phyloP scores from a whole-genome alignment of 768 basidiomycete genomes.

The Termitomyces sp. region DNA sequence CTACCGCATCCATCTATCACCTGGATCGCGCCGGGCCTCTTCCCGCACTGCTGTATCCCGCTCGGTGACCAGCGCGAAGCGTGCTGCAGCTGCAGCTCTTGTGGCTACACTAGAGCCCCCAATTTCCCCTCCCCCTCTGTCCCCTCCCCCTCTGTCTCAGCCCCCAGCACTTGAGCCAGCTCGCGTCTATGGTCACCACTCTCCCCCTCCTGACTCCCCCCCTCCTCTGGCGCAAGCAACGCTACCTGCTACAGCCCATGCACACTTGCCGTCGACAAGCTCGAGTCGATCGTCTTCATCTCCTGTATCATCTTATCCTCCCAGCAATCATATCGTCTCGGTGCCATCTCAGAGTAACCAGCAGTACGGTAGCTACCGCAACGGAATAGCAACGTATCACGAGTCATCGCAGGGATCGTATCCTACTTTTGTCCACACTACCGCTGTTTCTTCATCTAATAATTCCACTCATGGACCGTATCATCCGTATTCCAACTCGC shows the following conservation, averaged over 20 bases:
- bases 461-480: constrained; percentile 19
- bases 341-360: constrained; percentile 21
- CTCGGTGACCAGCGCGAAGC: constrained; percentile 20
- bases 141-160: constrained; percentile 26
- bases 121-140: constrained; percentile 22
- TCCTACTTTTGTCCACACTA: constrained; percentile 33
- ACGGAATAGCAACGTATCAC: constrained; percentile 38
- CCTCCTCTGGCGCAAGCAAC: constrained; percentile 50
- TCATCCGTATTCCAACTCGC: constrained; percentile 28
- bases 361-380: constrained; percentile 28
- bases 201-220: constrained; percentile 49
- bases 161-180: constrained; percentile 45
- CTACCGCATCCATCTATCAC: constrained; percentile 78
- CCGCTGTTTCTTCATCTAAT: constrained; percentile 22
- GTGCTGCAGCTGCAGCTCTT: constrained; percentile 14
- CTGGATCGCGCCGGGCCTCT: constrained; percentile 67
- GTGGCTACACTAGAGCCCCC: constrained; percentile 20
- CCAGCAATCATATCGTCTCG: constrained; percentile 20
- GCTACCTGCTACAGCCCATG: constrained; percentile 34
- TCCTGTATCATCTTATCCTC: constrained; percentile 35
- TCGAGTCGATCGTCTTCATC: constrained; percentile 41
- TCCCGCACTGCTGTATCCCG: constrained; percentile 55
- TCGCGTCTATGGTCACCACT: constrained; percentile 26
- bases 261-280: constrained; percentile 26
- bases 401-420: constrained; percentile 32